Conservation (phyloP, 352 stramenopile species). For the Blastocystis sp. region DNA sequence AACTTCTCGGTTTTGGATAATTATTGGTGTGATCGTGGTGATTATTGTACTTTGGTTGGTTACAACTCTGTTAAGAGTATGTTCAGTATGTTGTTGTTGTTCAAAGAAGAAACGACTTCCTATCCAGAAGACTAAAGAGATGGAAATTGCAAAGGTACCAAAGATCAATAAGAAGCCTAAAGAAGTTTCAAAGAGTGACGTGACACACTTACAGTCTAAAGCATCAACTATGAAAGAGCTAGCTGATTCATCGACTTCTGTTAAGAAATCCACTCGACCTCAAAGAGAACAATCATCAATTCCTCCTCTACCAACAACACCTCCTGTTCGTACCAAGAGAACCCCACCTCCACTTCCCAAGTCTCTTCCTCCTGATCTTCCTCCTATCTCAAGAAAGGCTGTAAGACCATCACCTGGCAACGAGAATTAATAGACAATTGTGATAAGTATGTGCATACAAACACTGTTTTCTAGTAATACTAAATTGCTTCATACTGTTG, state of each 20-base stretch:
- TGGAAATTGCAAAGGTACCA: background rate
- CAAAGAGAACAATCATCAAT: background rate
- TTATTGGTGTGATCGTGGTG: background rate
- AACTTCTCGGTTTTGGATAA: background rate
- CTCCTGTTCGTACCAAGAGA: background rate
- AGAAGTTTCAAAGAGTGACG: too few relatives aligned
- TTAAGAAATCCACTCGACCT: background rate
- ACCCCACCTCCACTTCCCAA: background rate
- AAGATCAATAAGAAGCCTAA: background rate
- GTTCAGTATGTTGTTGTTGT: background rate
- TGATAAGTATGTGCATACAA: conserved; percentile 18
- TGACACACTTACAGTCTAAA: too few relatives aligned
- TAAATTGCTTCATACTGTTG: conserved; percentile 65
- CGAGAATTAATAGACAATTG: too few relatives aligned
- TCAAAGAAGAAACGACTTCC: background rate
- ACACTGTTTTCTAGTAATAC: background rate
- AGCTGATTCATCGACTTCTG: too few relatives aligned
- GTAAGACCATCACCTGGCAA: background rate
- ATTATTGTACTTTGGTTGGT: conserved; percentile 1
- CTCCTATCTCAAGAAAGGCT: background rate
- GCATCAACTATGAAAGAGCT: too few relatives aligned
- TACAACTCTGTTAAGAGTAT: background rate
- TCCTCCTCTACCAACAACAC: background rate
- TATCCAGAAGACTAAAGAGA: background rate
- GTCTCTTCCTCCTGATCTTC: background rate